Percentiles rank a stretch among this genome's conserved stretches.
These are phyloP conservation scores for Gastroboletus turbinatus DNA, from an alignment of 1,284 basidiomycete genomes.

Conservation along the genomic window DNA sequence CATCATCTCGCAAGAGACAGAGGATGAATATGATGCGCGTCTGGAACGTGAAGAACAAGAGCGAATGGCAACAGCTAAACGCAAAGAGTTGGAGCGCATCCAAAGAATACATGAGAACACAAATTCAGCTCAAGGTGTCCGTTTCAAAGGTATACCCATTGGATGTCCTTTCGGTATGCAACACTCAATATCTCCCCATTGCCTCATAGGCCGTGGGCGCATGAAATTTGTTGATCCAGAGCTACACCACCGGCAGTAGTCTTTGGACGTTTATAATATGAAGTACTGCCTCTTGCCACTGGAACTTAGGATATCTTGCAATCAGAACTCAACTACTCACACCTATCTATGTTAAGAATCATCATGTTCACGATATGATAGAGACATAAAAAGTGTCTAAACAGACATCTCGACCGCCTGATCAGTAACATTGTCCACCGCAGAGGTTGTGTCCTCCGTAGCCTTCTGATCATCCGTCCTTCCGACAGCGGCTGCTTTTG, in stretches of 20 bases:
- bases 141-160: constrained; percentile 57
- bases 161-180: not conserved
- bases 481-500: constrained; percentile 36
- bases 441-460: constrained; percentile 13
- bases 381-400: constrained; percentile 25
- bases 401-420: constrained; percentile 41
- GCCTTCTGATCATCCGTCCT: constrained; percentile 32
- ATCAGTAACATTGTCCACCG: constrained; percentile 30
- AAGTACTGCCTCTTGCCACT: not conserved
- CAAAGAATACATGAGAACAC: constrained; percentile 41
- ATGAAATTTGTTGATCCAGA: constrained; percentile 72
- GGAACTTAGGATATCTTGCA: constrained; percentile 5
- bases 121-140: constrained; percentile 43
- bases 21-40: constrained; percentile 69
- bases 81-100: constrained; percentile 50
- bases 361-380: constrained; percentile 9
- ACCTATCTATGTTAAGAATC: constrained; percentile 1
- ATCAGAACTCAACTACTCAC: not conserved
- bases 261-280: not conserved
- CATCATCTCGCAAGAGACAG: constrained; percentile 40
- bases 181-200: not conserved
- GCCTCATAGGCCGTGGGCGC: constrained; percentile 50
- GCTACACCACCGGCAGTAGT: constrained; percentile 32
- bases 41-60: constrained; percentile 71
- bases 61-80: constrained; percentile 48